Percentiles rank a stretch among this genome's conserved stretches.
phyloP scores from a whole-genome alignment of 2,329 filamentous ascomycete genomes.

The Zalaria sp. region DNA sequence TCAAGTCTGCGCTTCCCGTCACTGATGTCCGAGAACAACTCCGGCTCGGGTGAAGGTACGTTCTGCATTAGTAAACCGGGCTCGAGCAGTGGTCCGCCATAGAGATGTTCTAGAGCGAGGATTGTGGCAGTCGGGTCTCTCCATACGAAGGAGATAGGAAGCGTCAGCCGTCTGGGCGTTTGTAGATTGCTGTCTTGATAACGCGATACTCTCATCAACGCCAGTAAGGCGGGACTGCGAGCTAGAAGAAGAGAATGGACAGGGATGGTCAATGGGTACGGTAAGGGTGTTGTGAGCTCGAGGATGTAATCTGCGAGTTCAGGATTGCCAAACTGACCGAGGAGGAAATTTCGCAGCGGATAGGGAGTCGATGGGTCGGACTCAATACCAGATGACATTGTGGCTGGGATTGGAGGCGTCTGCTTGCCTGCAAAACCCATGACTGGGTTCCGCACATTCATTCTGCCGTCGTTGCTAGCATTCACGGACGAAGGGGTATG shows the following conservation, averaged over 20 bases:
- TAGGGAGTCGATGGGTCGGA: no score
- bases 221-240: slow-evolving; percentile 14
- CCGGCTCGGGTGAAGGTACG: slow-evolving; percentile 1
- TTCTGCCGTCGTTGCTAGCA: no score
- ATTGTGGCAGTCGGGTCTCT: slow-evolving; percentile 11
- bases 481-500: no score
- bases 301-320: slow-evolving; percentile 17
- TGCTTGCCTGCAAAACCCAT: no score
- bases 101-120: slow-evolving; percentile 17
- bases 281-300: slow-evolving; percentile 10
- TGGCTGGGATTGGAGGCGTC: no score
- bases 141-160: slow-evolving; percentile 10
- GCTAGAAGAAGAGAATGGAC: slow-evolving; percentile 17
- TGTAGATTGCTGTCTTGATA: slow-evolving; percentile 1
- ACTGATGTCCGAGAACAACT: slow-evolving; percentile 1
- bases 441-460: no score
- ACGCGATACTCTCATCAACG: slow-evolving; percentile 9
- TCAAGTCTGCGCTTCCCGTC: slow-evolving; percentile 1
- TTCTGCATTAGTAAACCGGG: slow-evolving; percentile 8
- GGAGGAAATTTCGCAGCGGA: slow-evolving; percentile 15
- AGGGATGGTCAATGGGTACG: slow-evolving; percentile 10
- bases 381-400: no score
- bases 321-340: slow-evolving; percentile 13
- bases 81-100: slow-evolving; percentile 15
- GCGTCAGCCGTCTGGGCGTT: slow-evolving; percentile 7